A percentile compares a stretch with the other conserved stretches of the same genome.
These are phyloP conservation scores for Paratrypanosoma confusum DNA, from an alignment of 208 protist genomes.

Conservation along the genomic window DNA sequence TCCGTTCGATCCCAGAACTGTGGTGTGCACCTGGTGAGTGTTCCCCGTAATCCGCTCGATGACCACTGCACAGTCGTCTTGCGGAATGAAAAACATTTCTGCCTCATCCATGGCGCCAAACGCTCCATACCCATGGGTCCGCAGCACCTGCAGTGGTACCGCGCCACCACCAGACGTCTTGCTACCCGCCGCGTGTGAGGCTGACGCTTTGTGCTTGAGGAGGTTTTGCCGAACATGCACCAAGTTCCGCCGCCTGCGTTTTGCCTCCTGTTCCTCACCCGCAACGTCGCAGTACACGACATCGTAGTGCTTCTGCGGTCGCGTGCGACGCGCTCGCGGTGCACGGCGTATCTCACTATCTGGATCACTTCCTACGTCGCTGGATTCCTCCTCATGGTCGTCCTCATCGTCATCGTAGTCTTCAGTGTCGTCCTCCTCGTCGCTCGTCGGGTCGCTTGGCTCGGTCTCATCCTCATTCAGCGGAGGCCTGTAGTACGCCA, in stretches of 20 bases:
- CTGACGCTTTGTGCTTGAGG: too few species aligned
- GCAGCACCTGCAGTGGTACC: constrained; percentile 33
- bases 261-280: too few species aligned
- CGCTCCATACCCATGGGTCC: constrained; percentile 16
- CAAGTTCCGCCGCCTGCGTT: too few species aligned
- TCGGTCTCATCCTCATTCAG: constrained; percentile 10
- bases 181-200: too few species aligned
- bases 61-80: constrained; percentile 45
- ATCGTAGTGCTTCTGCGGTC: constrained; percentile 11
- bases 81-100: constrained; percentile 50
- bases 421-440: background rate
- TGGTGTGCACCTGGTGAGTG: constrained; percentile 33
- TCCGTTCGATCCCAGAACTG: constrained; percentile 12
- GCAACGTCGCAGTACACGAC: too few species aligned
- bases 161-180: too few species aligned
- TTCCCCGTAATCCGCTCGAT: constrained; percentile 46
- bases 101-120: constrained; percentile 34
- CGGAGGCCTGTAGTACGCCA: constrained; percentile 37
- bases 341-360: background rate
- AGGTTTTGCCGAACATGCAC: too few species aligned
- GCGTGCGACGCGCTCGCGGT: too few species aligned
- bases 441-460: background rate
- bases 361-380: background rate
- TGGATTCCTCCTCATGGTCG: background rate
- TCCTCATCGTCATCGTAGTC: background rate